phyloP scores from a whole-genome alignment of 208 protist genomes.

The Trypanosoma avium region DNA sequence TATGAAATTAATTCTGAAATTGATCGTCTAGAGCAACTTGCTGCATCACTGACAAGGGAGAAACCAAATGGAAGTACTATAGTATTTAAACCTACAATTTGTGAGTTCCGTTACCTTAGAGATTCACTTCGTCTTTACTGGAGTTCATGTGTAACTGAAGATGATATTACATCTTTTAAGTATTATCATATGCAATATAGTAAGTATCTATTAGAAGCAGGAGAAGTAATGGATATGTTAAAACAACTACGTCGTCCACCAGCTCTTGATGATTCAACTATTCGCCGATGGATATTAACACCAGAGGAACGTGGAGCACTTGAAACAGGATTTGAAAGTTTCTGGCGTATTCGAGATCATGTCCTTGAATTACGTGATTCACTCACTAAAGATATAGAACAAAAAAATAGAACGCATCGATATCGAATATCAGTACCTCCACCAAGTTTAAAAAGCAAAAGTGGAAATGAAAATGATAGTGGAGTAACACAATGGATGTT shows the following conservation, averaged over 20 bases:
- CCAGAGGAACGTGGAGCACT: conserved; percentile 40
- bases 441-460: not conserved
- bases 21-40: conserved; percentile 34
- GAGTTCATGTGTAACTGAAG: conserved; percentile 61
- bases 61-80: conserved; percentile 24
- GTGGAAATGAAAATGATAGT: not conserved
- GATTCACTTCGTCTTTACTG: conserved; percentile 62
- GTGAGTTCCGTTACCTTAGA: conserved; percentile 59
- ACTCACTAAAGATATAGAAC: conserved; percentile 57
- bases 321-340: conserved; percentile 52
- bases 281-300: conserved; percentile 26
- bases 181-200: conserved; percentile 58
- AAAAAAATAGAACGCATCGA: conserved; percentile 66
- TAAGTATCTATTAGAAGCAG: conserved; percentile 28
- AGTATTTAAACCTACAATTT: conserved; percentile 71
- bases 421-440: conserved; percentile 7
- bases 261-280: not conserved
- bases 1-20: conserved; percentile 59
- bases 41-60: not conserved
- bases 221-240: conserved; percentile 37
- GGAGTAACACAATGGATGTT: conserved; percentile 8
- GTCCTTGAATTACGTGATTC: conserved; percentile 45
- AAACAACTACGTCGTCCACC: conserved; percentile 40
- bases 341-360: conserved; percentile 47
- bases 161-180: conserved; percentile 60